Conservation (phyloP, 2,329 filamentous ascomycete species). For the Aspergillus sp. region DNA sequence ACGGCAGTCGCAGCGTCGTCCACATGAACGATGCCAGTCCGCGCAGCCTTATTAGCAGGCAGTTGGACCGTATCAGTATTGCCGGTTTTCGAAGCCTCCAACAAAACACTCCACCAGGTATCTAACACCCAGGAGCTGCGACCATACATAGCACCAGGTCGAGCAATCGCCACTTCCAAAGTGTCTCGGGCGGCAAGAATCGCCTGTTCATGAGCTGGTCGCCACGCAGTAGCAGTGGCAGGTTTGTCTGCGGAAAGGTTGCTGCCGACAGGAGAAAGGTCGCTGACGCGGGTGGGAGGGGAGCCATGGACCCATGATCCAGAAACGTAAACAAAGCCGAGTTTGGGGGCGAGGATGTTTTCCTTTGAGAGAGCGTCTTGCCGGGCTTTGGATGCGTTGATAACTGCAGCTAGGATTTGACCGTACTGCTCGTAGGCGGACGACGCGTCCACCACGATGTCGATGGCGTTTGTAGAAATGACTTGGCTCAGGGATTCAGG, state of each 20-base stretch:
- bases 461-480: constrained; percentile 26
- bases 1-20: constrained; percentile 39
- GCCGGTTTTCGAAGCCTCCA: constrained; percentile 6
- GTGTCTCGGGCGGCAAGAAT: background rate
- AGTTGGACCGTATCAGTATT: background rate
- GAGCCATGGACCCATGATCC: constrained; percentile 42
- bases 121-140: constrained; percentile 31
- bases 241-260: background rate
- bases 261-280: background rate
- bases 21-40: constrained; percentile 17
- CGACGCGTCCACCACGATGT: constrained; percentile 37
- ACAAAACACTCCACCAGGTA: constrained; percentile 15
- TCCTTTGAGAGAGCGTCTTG: background rate
- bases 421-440: constrained; percentile 23
- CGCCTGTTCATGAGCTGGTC: background rate
- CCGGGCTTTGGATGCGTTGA: constrained; percentile 5
- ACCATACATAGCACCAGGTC: constrained; percentile 31
- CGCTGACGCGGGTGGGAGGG: constrained; percentile 21
- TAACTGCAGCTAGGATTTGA: constrained; percentile 24
- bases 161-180: constrained; percentile 4
- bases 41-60: background rate
- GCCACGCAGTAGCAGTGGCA: background rate
- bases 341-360: constrained; percentile 29
- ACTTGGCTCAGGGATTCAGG: background rate
- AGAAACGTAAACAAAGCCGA: constrained; percentile 40